Conservation (phyloP, 768 basidiomycete species). For the Suillus sp. region DNA sequence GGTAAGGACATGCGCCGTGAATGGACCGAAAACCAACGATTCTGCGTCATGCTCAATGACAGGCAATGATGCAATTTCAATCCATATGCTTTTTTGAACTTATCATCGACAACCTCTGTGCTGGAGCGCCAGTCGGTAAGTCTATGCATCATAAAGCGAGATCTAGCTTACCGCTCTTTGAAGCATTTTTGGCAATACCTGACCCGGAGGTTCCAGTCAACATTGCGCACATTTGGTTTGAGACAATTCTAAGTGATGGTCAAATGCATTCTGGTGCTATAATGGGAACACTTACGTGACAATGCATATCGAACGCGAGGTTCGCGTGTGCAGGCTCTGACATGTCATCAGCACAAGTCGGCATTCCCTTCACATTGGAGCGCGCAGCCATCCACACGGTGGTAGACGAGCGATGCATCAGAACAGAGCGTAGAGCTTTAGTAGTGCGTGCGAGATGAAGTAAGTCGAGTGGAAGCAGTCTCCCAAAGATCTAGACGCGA, state of each 20-base stretch:
- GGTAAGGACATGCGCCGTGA: background rate
- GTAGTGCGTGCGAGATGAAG: constrained; percentile 34
- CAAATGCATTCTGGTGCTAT: background rate
- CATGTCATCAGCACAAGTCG: constrained; percentile 29
- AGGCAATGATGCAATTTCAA: background rate
- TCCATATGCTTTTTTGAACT: background rate
- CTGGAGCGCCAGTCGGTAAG: background rate
- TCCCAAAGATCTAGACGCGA: constrained; percentile 23
- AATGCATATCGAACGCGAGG: constrained; percentile 32
- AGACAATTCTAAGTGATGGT: constrained; percentile 5
- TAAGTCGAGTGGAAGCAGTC: constrained; percentile 35
- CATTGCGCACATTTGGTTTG: constrained; percentile 9
- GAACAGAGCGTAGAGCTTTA: constrained; percentile 31
- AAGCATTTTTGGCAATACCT: constrained; percentile 13
- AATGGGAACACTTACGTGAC: constrained; percentile 29
- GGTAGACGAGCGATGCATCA: constrained; percentile 24
- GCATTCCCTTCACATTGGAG: constrained; percentile 24
- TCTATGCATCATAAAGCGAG: background rate
- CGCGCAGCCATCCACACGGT: constrained; percentile 32
- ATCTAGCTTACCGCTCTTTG: background rate
- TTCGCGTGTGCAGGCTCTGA: constrained; percentile 33
- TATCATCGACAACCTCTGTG: background rate
- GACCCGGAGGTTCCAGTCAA: constrained; percentile 11
- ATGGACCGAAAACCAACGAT: background rate
- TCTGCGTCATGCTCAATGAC: background rate